phyloP scores from a whole-genome alignment of 139 green algal genomes.

The Pedinophyceae sp. region DNA sequence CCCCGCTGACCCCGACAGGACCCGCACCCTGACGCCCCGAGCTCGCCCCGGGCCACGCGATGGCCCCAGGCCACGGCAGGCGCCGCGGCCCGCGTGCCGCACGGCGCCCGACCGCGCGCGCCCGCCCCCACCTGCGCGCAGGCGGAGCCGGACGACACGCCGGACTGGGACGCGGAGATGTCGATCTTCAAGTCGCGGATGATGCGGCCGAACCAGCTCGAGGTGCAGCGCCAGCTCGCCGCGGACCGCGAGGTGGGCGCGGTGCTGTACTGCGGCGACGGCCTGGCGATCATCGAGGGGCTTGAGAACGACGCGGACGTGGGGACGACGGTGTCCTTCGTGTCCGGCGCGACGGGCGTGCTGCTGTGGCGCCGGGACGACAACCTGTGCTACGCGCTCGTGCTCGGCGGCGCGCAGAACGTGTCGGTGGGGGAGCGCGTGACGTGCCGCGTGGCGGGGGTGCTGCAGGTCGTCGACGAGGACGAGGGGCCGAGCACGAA shows the following conservation, averaged over 20 bases:
- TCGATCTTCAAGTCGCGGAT: constrained; percentile 62
- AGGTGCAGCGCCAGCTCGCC: constrained; percentile 52
- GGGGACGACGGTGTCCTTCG: constrained; percentile 56
- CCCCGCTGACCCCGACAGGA: no score
- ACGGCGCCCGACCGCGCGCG: no score
- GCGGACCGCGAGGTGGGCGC: not conserved
- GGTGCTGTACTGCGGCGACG: constrained; percentile 47
- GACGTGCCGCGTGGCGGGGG: constrained; percentile 52
- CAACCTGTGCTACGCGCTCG: constrained; percentile 52
- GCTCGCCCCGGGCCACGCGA: no score
- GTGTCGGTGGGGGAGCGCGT: constrained; percentile 41
- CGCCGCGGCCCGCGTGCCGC: no score
- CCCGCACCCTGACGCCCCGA: no score
- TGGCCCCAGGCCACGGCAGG: no score
- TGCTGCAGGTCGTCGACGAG: constrained; percentile 69
- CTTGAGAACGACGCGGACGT: constrained; percentile 69
- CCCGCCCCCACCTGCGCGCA: not conserved
- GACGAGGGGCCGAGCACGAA: constrained; percentile 48
- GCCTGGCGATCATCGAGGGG: constrained; percentile 57
- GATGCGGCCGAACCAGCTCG: constrained; percentile 53
- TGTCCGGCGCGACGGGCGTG: constrained; percentile 45
- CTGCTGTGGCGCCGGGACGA: constrained; percentile 24
- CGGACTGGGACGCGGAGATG: constrained; percentile 70
- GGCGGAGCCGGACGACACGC: not conserved
- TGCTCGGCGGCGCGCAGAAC: constrained; percentile 32